Evolutionary conservation across 768 basidiomycete species (phyloP).

Genomic region (Tulasnella calospora): DNA sequence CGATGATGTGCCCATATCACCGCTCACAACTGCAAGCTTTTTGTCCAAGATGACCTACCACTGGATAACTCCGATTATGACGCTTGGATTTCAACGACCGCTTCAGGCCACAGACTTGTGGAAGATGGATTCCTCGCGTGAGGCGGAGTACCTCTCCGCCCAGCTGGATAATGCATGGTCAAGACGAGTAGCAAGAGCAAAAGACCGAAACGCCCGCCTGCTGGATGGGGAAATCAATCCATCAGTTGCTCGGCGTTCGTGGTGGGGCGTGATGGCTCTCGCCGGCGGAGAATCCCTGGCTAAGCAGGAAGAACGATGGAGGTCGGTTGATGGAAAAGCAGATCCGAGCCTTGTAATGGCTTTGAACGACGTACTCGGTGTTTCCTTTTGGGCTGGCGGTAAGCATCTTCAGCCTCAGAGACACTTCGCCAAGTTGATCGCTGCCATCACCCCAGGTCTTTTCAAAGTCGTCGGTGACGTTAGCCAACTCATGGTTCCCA

Average conservation of each 20-base stretch:
- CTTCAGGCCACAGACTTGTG: constrained; percentile 73
- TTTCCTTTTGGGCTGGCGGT: constrained; percentile 26
- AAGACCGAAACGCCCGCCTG: not conserved
- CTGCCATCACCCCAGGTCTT: constrained; percentile 18
- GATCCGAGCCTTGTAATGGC: constrained; percentile 14
- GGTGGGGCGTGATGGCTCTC: constrained; percentile 29
- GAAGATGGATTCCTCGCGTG: constrained; percentile 52
- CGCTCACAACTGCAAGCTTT: constrained; percentile 53
- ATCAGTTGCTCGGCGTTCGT: constrained; percentile 32
- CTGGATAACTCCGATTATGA: constrained; percentile 56
- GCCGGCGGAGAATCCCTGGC: not conserved
- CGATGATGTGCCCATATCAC: constrained; percentile 57
- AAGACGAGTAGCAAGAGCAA: constrained; percentile 21
- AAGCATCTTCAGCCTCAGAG: not conserved
- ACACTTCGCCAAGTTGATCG: not conserved
- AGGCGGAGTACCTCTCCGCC: constrained; percentile 41
- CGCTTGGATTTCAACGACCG: constrained; percentile 71
- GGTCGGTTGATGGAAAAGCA: not conserved
- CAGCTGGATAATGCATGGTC: constrained; percentile 31
- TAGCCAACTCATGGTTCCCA: constrained; percentile 31
- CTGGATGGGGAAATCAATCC: constrained; percentile 5
- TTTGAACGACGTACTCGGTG: not conserved
- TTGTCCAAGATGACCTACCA: constrained; percentile 34
- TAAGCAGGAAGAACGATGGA: not conserved
- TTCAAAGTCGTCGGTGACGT: constrained; percentile 35